Conservation (phyloP, 1,139 yeast species). For the Pichia kudriavzevii region DNA sequence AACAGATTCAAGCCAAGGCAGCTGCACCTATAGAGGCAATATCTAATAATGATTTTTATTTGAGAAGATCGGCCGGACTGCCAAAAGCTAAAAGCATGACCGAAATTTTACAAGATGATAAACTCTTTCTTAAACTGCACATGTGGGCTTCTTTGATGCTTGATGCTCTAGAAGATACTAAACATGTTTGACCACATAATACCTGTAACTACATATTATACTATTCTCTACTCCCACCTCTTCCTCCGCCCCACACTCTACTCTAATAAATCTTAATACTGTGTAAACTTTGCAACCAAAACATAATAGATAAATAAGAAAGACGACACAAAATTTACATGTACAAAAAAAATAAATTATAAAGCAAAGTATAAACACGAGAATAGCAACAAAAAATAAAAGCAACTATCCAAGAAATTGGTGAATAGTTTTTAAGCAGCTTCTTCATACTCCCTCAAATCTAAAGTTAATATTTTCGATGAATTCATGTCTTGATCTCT, state of each 20-base stretch:
- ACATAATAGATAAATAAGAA: too few species aligned
- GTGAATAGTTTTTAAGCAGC: too few species aligned
- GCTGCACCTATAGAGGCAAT: constrained; percentile 22
- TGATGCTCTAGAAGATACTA: constrained; percentile 16
- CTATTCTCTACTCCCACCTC: too few species aligned
- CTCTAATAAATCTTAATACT: too few species aligned
- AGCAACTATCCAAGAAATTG: too few species aligned
- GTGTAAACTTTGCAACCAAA: too few species aligned
- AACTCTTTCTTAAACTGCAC: constrained; percentile 58
- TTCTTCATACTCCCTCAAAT: constrained; percentile 53
- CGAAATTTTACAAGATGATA: constrained; percentile 52
- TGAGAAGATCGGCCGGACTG: constrained; percentile 41
- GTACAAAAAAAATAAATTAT: too few species aligned
- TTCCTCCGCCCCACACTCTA: too few species aligned
- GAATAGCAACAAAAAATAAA: too few species aligned
- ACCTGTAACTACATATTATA: too few species aligned
- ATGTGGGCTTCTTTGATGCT: constrained; percentile 53
- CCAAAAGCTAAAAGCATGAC: constrained; percentile 49
- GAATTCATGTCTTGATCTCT: constrained; percentile 74
- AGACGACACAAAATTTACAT: too few species aligned
- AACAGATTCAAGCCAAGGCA: constrained; percentile 1
- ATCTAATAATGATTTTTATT: constrained; percentile 44
- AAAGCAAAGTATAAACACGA: too few species aligned
- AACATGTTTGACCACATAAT: constrained; percentile 3
- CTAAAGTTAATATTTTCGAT: constrained; percentile 70